These are phyloP conservation scores for Suillus decipiens DNA, from an alignment of 768 basidiomycete genomes.

Conservation along the genomic window DNA sequence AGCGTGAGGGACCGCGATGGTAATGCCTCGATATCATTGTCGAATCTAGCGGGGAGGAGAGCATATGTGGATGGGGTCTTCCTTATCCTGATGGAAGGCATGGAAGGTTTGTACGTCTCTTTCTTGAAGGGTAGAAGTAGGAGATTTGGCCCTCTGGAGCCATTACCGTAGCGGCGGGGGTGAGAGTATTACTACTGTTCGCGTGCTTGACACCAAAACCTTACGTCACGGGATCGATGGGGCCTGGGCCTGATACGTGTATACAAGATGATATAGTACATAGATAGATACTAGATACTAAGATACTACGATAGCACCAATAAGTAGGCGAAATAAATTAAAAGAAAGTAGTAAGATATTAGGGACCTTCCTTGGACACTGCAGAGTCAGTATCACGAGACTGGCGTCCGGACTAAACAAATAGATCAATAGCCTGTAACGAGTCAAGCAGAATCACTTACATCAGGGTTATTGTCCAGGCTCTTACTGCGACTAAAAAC, in stretches of 20 bases:
- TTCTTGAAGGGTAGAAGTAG: background rate
- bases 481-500: slow-evolving; percentile 28
- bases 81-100: slow-evolving; percentile 55
- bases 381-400: background rate
- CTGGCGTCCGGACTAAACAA: background rate
- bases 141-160: background rate
- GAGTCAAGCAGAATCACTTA: slow-evolving; percentile 16
- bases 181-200: background rate
- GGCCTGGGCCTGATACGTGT: background rate
- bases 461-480: slow-evolving; percentile 4
- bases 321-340: background rate
- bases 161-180: background rate
- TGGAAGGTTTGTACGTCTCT: slow-evolving; percentile 17
- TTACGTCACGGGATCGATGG: background rate
- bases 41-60: background rate
- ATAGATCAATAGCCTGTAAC: background rate
- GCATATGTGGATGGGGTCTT: slow-evolving; percentile 8
- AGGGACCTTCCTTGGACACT: background rate
- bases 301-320: background rate
- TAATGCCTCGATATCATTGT: background rate
- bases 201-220: background rate
- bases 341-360: background rate
- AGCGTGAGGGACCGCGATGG: background rate
- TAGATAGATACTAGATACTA: no score
- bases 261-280: background rate